phyloP scores from a whole-genome alignment of 2,329 filamentous ascomycete species.

The Exophiala aquamarina region DNA sequence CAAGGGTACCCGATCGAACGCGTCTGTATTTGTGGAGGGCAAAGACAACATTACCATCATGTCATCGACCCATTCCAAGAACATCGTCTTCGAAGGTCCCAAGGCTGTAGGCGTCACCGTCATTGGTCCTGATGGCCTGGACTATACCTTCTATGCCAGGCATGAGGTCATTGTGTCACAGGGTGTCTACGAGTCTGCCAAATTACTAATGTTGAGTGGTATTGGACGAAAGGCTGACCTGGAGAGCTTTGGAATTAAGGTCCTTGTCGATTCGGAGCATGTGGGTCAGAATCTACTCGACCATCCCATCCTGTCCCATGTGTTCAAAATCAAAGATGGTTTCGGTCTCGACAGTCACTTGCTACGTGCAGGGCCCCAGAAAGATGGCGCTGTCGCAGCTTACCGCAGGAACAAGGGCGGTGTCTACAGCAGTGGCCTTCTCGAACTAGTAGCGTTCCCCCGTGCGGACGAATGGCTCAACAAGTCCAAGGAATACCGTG shows the following conservation, averaged over 20 bases:
- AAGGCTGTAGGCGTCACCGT: conserved; percentile 50
- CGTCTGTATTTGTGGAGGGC: conserved; percentile 51
- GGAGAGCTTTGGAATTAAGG: conserved; percentile 50
- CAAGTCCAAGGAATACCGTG: conserved; percentile 49
- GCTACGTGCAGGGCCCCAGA: conserved; percentile 37
- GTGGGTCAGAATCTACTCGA: conserved; percentile 67
- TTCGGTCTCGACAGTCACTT: conserved; percentile 39
- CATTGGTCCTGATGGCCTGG: conserved; percentile 41
- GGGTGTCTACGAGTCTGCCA: conserved; percentile 63
- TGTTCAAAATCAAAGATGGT: conserved; percentile 44
- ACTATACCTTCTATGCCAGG: conserved; percentile 48
- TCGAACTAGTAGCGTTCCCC: conserved; percentile 57
- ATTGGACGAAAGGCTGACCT: conserved; percentile 59
- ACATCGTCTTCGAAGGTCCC: conserved; percentile 52
- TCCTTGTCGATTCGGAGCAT: conserved; percentile 57
- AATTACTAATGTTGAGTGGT: conserved; percentile 64
- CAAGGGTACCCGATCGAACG: conserved; percentile 55
- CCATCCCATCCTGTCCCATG: conserved; percentile 43
- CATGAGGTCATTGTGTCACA: conserved; percentile 50
- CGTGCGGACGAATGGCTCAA: conserved; percentile 56
- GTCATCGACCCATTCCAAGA: conserved; percentile 50
- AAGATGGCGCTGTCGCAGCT: conserved; percentile 34
- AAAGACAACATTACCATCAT: conserved; percentile 59
- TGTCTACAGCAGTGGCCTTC: conserved; percentile 42
- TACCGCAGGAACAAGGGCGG: conserved; percentile 43